Conservation (phyloP, 2,329 filamentous ascomycete genomes). For the Hymenoscyphus occultus region DNA sequence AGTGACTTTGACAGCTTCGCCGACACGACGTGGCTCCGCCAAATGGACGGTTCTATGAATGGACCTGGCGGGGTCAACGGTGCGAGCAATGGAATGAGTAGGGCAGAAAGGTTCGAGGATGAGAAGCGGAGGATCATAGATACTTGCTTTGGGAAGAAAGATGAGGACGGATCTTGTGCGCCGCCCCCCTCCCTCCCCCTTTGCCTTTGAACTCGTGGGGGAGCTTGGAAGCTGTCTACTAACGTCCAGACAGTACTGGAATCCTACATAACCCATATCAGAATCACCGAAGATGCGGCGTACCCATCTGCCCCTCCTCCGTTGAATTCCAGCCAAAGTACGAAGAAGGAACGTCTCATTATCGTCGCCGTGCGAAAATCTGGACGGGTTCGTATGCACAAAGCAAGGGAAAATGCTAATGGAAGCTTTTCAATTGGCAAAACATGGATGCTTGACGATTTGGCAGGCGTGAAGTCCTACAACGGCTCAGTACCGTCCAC, state of each 20-base stretch:
- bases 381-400: slow-evolving; percentile 90
- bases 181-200: background rate
- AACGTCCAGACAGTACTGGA: slow-evolving; percentile 60
- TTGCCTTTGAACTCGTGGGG: background rate
- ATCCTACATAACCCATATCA: slow-evolving; percentile 97
- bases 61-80: slow-evolving; percentile 35
- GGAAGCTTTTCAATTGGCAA: slow-evolving; percentile 96
- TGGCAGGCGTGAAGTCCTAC: slow-evolving; percentile 80
- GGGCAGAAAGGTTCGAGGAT: slow-evolving; percentile 88
- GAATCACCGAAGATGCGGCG: slow-evolving; percentile 80
- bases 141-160: slow-evolving; percentile 89
- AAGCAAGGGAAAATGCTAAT: slow-evolving; percentile 92
- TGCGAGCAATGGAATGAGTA: slow-evolving; percentile 28
- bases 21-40: slow-evolving; percentile 34
- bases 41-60: slow-evolving; percentile 37
- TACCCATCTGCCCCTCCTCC: slow-evolving; percentile 84
- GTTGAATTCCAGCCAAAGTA: slow-evolving; percentile 66
- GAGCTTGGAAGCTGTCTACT: background rate
- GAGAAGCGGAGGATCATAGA: slow-evolving; percentile 94
- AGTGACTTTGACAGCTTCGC: slow-evolving; percentile 10
- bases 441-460: slow-evolving; percentile 94
- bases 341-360: slow-evolving; percentile 87
- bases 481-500: slow-evolving; percentile 57
- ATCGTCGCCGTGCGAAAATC: slow-evolving; percentile 92
- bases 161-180: slow-evolving; percentile 78